Conservation (phyloP, 2,329 filamentous ascomycete species). For the Colletotrichum endophyticum region DNA sequence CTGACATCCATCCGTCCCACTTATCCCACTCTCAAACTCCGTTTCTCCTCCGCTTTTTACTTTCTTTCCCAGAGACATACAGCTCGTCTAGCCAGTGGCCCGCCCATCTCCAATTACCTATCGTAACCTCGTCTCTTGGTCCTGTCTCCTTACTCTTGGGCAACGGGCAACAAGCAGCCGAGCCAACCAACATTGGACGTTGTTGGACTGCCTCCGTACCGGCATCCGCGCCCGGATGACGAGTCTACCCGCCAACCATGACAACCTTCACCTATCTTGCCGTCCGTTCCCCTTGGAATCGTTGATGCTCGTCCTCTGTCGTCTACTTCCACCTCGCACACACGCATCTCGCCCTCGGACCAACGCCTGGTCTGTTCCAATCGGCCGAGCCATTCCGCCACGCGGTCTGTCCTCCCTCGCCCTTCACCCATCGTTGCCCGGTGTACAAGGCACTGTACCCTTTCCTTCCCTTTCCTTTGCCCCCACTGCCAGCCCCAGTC, state of each 20-base stretch:
- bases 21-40: neutral
- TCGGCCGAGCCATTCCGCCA: slow-evolving; percentile 1
- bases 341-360: neutral
- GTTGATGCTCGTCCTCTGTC: neutral
- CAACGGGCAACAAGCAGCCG: neutral
- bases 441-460: neutral
- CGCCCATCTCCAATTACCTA: neutral
- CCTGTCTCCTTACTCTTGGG: neutral
- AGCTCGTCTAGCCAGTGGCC: neutral
- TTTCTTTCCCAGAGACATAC: neutral
- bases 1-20: neutral
- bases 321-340: neutral
- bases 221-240: neutral
- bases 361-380: slow-evolving; percentile 1
- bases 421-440: neutral
- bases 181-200: neutral
- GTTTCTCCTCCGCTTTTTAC: neutral
- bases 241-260: neutral
- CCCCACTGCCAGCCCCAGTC: neutral
- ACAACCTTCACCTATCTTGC: neutral
- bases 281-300: neutral
- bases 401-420: neutral
- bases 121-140: neutral
- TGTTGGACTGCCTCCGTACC: neutral
- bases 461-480: neutral